Conservation (phyloP, 2,329 filamentous ascomycete species). For the Calonectria fujianensis region DNA sequence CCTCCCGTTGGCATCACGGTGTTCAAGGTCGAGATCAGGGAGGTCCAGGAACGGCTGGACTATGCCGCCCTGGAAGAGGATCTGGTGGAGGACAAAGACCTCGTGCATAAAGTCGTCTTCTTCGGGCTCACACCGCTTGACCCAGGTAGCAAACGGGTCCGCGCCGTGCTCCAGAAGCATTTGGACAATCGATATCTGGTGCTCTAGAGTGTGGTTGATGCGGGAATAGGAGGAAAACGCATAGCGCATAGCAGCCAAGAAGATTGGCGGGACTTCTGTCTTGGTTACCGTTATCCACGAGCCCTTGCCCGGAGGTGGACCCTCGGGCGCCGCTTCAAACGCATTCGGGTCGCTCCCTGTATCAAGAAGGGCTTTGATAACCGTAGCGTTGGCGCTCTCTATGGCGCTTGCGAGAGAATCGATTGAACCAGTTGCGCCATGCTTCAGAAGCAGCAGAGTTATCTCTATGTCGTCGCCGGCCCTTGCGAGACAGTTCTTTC, state of each 20-base stretch:
- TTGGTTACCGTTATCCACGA: neutral
- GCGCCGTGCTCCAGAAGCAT: neutral
- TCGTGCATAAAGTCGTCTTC: neutral
- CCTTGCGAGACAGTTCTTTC: neutral
- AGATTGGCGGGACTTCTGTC: neutral
- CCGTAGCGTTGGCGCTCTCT: neutral
- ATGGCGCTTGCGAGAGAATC: neutral
- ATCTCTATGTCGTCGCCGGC: neutral
- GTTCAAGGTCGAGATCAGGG: neutral
- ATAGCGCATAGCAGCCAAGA: neutral
- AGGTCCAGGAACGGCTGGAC: neutral
- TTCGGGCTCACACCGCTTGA: neutral
- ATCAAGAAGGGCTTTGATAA: conserved; percentile 1
- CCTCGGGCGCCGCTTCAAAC: neutral
- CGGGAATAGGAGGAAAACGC: neutral
- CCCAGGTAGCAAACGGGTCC: neutral
- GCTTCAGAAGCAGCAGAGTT: neutral
- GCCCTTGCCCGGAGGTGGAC: neutral
- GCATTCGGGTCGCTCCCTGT: neutral
- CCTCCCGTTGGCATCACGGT: neutral
- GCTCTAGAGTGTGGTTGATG: neutral
- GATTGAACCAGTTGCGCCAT: neutral
- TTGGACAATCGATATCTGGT: neutral
- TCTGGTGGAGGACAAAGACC: neutral
- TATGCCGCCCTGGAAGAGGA: neutral